Base-by-base conservation (phyloP, 805 yeast species). In the Ogataea zsoltii region DNA sequence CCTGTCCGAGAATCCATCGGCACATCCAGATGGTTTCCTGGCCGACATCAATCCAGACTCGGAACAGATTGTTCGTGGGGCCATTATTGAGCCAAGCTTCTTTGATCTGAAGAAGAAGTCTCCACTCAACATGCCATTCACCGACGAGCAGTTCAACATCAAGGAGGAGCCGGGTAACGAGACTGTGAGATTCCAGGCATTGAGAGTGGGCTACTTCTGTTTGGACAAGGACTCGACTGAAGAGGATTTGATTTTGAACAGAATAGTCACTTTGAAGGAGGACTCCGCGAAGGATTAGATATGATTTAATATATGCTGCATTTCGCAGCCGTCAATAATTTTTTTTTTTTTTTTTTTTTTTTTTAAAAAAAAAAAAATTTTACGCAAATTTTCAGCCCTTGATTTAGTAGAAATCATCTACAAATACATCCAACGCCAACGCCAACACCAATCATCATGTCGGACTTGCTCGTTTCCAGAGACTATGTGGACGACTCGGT, bases 141-240 rank as follows among this genome's bases (percentile, higher is more conserved):
- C 76, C 26, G 76, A 80, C 41, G 71, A 76, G 32, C 83, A 83
- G 51, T 88, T 89, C 63, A 75, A 76, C 61, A 85, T 90, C 54
- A 74, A 77, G 55, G 97, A 94, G 65, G 75, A 77, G 49, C 75
- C 75, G 28, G 77, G 80, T 3, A 79, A 82, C 37, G 96, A 91
- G 66, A 79, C 91, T n/a, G 89, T 88, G 26, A 81, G 99, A 68
- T 94, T 94, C 89, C 99, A 94, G 73, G 99, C 96, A 25, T 79
- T 94, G 68, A 82, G 99, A 71, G 92, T 88, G 37, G 99, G 99
- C 25, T 94, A 94, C 69, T 94, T 90, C 79, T 83, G 96, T 61
- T 66, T 89, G 65, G 99, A 94, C 65, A 79, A 77, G 56, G 97
- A 92, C 53, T 70, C 88, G 45, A 69, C 75, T 9, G 75, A 70